Base-by-base conservation (phyloP, 2,329 filamentous ascomycete species). In the Botrytis squamosa region DNA sequence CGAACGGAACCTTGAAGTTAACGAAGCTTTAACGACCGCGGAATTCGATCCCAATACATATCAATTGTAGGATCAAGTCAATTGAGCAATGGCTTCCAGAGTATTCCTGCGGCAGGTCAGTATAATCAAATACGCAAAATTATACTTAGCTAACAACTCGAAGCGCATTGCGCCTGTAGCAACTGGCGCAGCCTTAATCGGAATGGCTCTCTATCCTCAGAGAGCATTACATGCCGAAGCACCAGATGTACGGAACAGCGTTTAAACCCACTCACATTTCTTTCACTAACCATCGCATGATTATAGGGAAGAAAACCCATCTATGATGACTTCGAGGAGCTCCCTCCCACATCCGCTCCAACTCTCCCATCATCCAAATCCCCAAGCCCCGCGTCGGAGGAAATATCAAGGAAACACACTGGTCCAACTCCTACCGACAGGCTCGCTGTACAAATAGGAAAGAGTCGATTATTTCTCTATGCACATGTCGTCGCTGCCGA, bases 341-440 rank as follows among this genome's bases (percentile, higher is more conserved):
- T 78, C 72, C 81, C 77, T 77, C 80, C 77, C 78, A 77, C 78
- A 75, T 81, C 79, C 74, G 77, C 74, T 74, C 79, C 75, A 72
- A 71, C 72, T 76, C 72, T 76, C 73, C 74, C 68, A 63, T 73
- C 72, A 70, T 69, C 67, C 33, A 46, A 68, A 44, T 74, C 73
- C 75, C 74, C 74, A 65, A 80, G 64, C 66, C 63, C 71, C 49
- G 63, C 71, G 16, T 49, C 38, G 14, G 63, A 69, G 40, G 42
- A 29, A 36, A 49, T 49, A 67, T 42, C 82, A 82, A 75, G 73
- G 76, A 77, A 79, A 78, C 75, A 79, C 72, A 77, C 77, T 75
- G 83, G 85, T 76, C 93, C 93, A 22, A 94, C 94, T 36, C 94
- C 94, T 22, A 98, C 96, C 77, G 95, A 97, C 84, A 92, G 94